Percentiles rank a stretch among this genome's conserved stretches.
These are phyloP conservation scores for Craterostigma plantagineum DNA, from an alignment of 257 asterid genomes.

Conservation along the genomic window DNA sequence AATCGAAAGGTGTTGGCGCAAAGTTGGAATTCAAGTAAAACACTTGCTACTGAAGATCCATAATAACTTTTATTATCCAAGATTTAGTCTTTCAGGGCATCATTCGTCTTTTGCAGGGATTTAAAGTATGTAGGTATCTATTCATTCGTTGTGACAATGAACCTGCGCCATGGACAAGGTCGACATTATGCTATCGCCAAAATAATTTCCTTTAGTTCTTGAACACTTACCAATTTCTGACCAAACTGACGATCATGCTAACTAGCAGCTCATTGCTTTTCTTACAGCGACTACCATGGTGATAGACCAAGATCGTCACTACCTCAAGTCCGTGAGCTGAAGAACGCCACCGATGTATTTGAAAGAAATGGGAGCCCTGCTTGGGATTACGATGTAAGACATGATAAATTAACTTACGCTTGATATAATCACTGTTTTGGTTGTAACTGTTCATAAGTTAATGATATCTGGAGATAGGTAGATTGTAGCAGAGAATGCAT, in stretches of 20 bases:
- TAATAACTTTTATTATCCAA: not conserved
- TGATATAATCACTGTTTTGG: not conserved
- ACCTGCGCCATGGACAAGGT: conserved; percentile 91
- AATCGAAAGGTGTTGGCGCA: conserved; percentile 65
- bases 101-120: conserved; percentile 19
- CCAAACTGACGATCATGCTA: conserved; percentile 1
- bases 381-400: conserved; percentile 72
- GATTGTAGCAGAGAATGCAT: not conserved
- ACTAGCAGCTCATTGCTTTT: conserved; percentile 7
- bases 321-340: conserved; percentile 49
- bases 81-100: not conserved
- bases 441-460: not conserved
- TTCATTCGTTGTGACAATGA: conserved; percentile 80
- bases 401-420: not conserved
- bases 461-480: not conserved
- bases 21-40: conserved; percentile 52
- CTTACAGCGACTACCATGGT: conserved; percentile 64
- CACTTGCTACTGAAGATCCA: not conserved
- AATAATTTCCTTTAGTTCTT: not conserved
- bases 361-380: conserved; percentile 54
- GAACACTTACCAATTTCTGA: conserved; percentile 4
- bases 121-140: conserved; percentile 63
- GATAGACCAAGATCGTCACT: conserved; percentile 43
- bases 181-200: not conserved
- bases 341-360: conserved; percentile 26